Evolutionary conservation across 176 grass and related monocot species (phyloP), one percentile per base, ranked within the genome.

Genomic region (Eremochloa ophiuroides): DNA sequence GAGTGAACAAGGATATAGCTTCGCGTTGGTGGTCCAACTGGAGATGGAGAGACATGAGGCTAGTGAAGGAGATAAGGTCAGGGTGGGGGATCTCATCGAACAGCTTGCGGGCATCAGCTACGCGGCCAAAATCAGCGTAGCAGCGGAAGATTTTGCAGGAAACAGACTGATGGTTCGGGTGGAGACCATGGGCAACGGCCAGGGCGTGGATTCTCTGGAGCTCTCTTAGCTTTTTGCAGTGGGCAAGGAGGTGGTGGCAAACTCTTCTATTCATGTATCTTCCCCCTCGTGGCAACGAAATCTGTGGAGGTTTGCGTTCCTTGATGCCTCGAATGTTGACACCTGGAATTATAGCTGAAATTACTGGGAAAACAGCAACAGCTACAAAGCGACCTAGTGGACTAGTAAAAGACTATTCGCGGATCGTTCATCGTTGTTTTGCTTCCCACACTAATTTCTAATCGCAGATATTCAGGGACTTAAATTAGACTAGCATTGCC

Each of bases 91-190:
- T 91, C 77, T 94, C 85, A 16, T 23, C 56, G 3, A 91, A 94
- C 66, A 94, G 30, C 18, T 3, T 61, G 75, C n/a, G n/a, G 0
- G 79, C 88, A 8, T 85, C 71, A 20, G 14, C 33, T 0, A 66
- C 0, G 0, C 12, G 17, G 39, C 79, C 85, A 15, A 91, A 74
- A 10, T 79, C 63, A 0, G 85, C 88, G 0, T 94, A 91, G 38
- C 83, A n/a, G 10, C 86, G 63, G 66, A 94, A 87, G 40, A 94
- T 66, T 23, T 86, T 89, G 18, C 91, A 91, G 30, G 91, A 94
- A 39, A 94, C 29, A 28, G 83, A 85, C 31, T 94, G 88, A 14
- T 80, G 17, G 8, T 14, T 6, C 0, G 88, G 88, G 47, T 91
- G 88, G 65, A 91, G 75, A 41, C 88, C 91, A 12, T 64, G 38